Base-by-base conservation (phyloP, 2,329 filamentous ascomycete species). In the Ceratocystis variospora region DNA sequence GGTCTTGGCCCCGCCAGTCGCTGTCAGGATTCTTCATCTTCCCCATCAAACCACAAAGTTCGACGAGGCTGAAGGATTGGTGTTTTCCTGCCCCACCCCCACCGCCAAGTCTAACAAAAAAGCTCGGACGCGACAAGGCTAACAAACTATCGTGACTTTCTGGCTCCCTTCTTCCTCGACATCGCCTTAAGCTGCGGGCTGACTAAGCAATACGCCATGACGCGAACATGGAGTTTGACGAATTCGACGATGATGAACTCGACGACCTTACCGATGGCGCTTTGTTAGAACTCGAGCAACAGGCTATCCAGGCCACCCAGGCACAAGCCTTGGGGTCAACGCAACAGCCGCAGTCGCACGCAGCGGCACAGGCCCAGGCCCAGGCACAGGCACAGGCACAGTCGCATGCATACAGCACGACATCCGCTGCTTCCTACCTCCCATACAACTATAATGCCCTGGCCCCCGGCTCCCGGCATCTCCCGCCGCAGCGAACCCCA, bases 221-320 rank as follows among this genome's bases (percentile, higher is more conserved):
- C 33, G 41, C 19, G n/a, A 63, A 57, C 5, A 68, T 68, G 65
- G 64, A 67, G n/a, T 48, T 67, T 62, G 41, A 62, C 37, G 57
- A 62, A 8, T 68, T 68, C 28, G 59, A 65, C 68, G 85, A 87
- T 72, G 84, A 86, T 72, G 83, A 80, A 68, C 78, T 88, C 70
- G 83, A 87, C 73, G 78, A 81, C 50, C 75, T 87, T 53, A 81
- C 84, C 69, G 78, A 80, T 69, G 79, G 80, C 69, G 77, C 78
- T 61, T 76, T 87, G 2, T 78, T 83, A 70, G 83, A 86, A 72
- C 81, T 88, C 69, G 85, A 88, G 72, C 80, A 81, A 71, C 80
- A 81, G 71, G 85, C 85, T 48, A 83, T 87, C 69, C 81, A 81
- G 70, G 80, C 80, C 70, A 87, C 84, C 3, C 83, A 85, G 70